These are phyloP conservation scores for Stemphylium lycopersici DNA, from an alignment of 2,329 filamentous ascomycete species.

Conservation along the genomic window DNA sequence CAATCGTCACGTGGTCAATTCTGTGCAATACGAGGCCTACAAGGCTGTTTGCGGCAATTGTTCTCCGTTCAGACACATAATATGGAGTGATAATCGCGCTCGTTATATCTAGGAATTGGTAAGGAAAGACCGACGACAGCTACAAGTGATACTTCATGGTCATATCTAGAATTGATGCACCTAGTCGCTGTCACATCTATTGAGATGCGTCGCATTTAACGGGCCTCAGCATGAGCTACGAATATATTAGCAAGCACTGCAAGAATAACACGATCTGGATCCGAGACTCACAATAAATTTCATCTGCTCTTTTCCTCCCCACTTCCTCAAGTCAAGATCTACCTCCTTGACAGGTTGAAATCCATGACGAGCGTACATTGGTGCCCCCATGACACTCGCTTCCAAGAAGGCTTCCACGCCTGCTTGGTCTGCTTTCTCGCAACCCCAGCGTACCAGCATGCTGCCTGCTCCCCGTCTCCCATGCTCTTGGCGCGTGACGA, in stretches of 20 bases:
- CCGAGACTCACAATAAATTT: conserved; percentile 37
- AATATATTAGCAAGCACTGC: background rate
- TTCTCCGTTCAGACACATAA: too few species aligned
- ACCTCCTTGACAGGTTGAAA: conserved; percentile 36
- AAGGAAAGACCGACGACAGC: too few species aligned
- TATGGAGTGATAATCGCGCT: too few species aligned
- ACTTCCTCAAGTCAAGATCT: conserved; percentile 39
- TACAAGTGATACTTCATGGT: too few species aligned
- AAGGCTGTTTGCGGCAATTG: too few species aligned
- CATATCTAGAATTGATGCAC: too few species aligned
- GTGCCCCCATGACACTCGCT: conserved; percentile 40
- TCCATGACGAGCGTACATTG: conserved; percentile 42
- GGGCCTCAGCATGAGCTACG: conserved; percentile 8
- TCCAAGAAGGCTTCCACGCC: conserved; percentile 43
- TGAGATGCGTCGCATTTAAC: background rate
- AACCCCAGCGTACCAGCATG: conserved; percentile 42
- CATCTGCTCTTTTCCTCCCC: conserved; percentile 34
- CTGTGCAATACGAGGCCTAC: too few species aligned
- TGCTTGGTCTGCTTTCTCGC: conserved; percentile 38
- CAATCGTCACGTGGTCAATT: too few species aligned
- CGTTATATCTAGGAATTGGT: too few species aligned
- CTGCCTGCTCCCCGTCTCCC: conserved; percentile 41
- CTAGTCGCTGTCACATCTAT: too few species aligned
- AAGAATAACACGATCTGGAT: background rate
- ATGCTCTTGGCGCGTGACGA: conserved; percentile 41